phyloP scores from a whole-genome alignment of 352 stramenopile genomes.

The Globisporangium yorkense region DNA sequence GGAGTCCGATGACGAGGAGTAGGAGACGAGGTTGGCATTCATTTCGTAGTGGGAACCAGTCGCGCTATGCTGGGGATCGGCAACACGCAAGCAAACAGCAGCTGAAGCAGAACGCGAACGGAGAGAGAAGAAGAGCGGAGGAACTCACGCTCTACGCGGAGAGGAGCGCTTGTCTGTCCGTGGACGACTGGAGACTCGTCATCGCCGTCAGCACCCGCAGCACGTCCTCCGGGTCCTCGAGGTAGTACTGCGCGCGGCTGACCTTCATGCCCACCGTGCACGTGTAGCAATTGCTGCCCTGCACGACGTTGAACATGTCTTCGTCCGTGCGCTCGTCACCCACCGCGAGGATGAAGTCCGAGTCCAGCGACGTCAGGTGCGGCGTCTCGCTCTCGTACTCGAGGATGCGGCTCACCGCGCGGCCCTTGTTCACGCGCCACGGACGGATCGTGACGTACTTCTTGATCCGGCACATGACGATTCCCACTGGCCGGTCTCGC shows the following conservation, averaged over 20 bases:
- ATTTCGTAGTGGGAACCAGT: neutral
- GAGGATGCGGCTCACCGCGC: slow-evolving; percentile 77
- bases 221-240: slow-evolving; percentile 77
- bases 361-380: slow-evolving; percentile 68
- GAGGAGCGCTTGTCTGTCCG: slow-evolving; percentile 28
- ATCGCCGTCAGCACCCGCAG: slow-evolving; percentile 69
- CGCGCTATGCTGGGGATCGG: neutral
- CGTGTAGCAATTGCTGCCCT: slow-evolving; percentile 86
- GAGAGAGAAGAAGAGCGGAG: neutral
- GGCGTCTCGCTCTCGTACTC: slow-evolving; percentile 75
- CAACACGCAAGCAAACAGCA: neutral
- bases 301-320: slow-evolving; percentile 89
- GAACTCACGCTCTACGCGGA: slow-evolving; percentile 1
- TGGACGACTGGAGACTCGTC: slow-evolving; percentile 33
- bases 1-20: slow-evolving; percentile 6
- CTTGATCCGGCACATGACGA: slow-evolving; percentile 87
- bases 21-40: neutral
- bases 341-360: slow-evolving; percentile 84
- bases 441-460: slow-evolving; percentile 87
- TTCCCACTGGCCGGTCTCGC: slow-evolving; percentile 69
- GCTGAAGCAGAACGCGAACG: neutral
- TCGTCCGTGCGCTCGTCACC: slow-evolving; percentile 86
- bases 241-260: slow-evolving; percentile 77
- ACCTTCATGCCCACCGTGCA: slow-evolving; percentile 87
- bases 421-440: slow-evolving; percentile 84